Evolutionary conservation across 345 rosid species (phyloP).

Genomic region (Capsella bursapastoris): DNA sequence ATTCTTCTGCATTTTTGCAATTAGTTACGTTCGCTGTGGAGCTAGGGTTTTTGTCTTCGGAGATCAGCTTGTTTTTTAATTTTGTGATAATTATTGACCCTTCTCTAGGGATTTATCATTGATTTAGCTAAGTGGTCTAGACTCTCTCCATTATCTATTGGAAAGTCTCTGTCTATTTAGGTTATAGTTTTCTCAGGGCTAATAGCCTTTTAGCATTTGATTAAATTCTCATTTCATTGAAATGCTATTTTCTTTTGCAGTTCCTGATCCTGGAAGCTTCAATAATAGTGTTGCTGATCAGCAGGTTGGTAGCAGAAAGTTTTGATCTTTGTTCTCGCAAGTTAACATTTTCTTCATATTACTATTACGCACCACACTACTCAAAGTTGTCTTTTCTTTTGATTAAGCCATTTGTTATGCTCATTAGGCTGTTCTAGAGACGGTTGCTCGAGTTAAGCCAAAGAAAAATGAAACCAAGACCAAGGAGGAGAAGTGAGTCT

Average conservation of each 20-base stretch:
- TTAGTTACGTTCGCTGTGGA: constrained; percentile 17
- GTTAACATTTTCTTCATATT: background rate
- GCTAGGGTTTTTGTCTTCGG: constrained; percentile 44
- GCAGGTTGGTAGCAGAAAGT: constrained; percentile 56
- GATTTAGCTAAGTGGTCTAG: constrained; percentile 22
- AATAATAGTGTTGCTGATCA: constrained; percentile 86
- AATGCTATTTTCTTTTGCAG: constrained; percentile 48
- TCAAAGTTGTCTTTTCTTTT: background rate
- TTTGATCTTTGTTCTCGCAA: constrained; percentile 18
- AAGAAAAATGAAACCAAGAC: constrained; percentile 86
- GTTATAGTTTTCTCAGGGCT: constrained; percentile 31
- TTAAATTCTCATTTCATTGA: background rate
- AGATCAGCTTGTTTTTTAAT: constrained; percentile 38
- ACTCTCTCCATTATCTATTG: background rate
- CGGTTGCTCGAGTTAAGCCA: constrained; percentile 79
- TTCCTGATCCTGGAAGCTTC: constrained; percentile 79
- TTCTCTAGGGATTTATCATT: constrained; percentile 23
- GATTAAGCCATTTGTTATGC: constrained; percentile 17
- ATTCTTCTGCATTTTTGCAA: constrained; percentile 10
- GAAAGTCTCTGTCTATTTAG: background rate
- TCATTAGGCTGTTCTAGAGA: constrained; percentile 89
- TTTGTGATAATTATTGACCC: no score
- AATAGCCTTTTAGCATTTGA: background rate
- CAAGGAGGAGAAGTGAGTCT: constrained; percentile 82
- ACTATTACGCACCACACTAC: background rate